phyloP scores from a whole-genome alignment of 768 basidiomycete species.

The Lyophyllum atratum region DNA sequence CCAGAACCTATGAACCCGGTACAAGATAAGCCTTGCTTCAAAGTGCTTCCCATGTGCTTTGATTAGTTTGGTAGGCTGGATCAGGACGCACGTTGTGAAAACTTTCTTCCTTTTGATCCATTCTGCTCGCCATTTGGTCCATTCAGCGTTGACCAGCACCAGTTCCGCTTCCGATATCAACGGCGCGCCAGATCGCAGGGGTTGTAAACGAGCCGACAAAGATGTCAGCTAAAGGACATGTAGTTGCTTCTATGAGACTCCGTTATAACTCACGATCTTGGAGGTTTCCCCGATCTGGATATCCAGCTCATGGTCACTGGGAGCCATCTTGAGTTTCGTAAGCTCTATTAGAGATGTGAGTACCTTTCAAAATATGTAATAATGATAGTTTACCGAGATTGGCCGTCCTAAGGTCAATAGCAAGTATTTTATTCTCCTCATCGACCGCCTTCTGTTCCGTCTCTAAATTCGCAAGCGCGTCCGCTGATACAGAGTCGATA shows the following conservation, averaged over 20 bases:
- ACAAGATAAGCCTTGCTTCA: not conserved
- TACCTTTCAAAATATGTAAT: constrained; percentile 17
- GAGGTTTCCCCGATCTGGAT: constrained; percentile 51
- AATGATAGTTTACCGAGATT: constrained; percentile 38
- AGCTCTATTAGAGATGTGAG: constrained; percentile 51
- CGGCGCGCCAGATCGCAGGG: constrained; percentile 67
- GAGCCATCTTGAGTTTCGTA: constrained; percentile 57
- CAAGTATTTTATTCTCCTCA: constrained; percentile 58
- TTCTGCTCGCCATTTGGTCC: constrained; percentile 78
- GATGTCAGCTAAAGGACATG: constrained; percentile 44
- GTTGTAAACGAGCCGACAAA: constrained; percentile 51
- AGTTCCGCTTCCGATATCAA: constrained; percentile 75
- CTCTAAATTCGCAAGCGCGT: constrained; percentile 63
- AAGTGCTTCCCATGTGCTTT: not conserved
- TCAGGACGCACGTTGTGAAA: constrained; percentile 64
- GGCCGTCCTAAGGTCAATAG: constrained; percentile 51
- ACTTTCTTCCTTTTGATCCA: constrained; percentile 79
- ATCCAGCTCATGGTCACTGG: constrained; percentile 71
- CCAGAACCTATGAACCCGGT: constrained; percentile 64
- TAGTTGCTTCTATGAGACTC: constrained; percentile 4
- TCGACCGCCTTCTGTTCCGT: constrained; percentile 55
- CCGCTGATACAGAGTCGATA: constrained; percentile 62
- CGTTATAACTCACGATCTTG: constrained; percentile 45
- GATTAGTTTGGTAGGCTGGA: not conserved
- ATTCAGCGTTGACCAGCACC: constrained; percentile 67